These are phyloP conservation scores for Syzygium grande DNA, from an alignment of 345 rosid genomes.

Conservation along the genomic window DNA sequence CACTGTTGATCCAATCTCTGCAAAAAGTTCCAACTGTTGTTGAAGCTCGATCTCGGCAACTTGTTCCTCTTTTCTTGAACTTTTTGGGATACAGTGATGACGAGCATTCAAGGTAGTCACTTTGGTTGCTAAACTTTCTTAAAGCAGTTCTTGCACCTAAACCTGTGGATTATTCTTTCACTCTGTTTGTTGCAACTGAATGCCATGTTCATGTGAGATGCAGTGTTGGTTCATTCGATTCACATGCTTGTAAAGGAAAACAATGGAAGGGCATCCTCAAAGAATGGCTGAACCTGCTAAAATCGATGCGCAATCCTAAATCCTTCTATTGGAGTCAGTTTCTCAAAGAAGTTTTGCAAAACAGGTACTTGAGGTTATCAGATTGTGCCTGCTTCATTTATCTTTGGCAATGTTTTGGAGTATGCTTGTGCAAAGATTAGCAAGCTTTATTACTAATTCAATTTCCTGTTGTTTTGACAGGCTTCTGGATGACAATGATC, in stretches of 20 bases:
- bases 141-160: not conserved
- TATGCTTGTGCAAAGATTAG: not conserved
- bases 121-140: not conserved
- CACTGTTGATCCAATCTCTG: slow-evolving; percentile 59
- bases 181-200: not conserved
- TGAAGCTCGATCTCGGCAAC: slow-evolving; percentile 63
- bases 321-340: slow-evolving; percentile 50
- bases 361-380: slow-evolving; percentile 41
- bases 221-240: slow-evolving; percentile 59
- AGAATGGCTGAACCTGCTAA: slow-evolving; percentile 82
- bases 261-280: slow-evolving; percentile 70
- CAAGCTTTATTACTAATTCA: not conserved
- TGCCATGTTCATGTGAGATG: not conserved
- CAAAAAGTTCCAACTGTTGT: slow-evolving; percentile 57
- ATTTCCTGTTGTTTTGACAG: slow-evolving; percentile 25
- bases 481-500: slow-evolving; percentile 85
- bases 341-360: slow-evolving; percentile 60
- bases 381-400: not conserved
- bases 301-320: slow-evolving; percentile 58
- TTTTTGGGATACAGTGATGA: slow-evolving; percentile 67
- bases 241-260: slow-evolving; percentile 52
- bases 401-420: not conserved
- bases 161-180: not conserved
- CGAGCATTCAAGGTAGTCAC: slow-evolving; percentile 45
- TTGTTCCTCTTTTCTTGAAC: slow-evolving; percentile 61